Percentiles rank a stretch among this genome's conserved stretches.
Conservation (phyloP, 371 early-diverging fungal genomes). For the Entomophthora muscae region DNA sequence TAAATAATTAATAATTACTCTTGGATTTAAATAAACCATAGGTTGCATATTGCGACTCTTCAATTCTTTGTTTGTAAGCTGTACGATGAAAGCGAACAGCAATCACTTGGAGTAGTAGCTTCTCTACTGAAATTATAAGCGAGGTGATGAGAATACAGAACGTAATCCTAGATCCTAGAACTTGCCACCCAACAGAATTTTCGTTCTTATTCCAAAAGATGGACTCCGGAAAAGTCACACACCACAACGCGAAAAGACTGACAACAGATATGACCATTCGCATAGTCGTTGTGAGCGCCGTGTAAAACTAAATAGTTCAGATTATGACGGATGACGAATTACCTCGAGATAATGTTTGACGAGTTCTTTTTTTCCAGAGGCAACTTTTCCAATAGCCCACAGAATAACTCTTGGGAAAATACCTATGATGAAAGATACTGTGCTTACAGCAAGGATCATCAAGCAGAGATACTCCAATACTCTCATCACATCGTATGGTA, state of each 20-base stretch:
- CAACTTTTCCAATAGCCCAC: neutral
- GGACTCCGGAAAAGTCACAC: neutral
- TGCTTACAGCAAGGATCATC: neutral
- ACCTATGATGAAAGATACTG: neutral
- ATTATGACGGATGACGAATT: neutral
- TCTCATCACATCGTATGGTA: neutral
- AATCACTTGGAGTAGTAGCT: conserved; percentile 2
- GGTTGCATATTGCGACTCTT: conserved; percentile 6
- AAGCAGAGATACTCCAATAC: neutral
- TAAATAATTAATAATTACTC: neutral
- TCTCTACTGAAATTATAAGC: conserved; percentile 4
- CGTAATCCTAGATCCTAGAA: neutral
- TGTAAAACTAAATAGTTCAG: neutral
- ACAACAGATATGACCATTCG: neutral
- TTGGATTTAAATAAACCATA: neutral
- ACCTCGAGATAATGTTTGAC: conserved; percentile 3
- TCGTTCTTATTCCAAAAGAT: neutral
- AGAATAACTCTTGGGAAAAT: neutral
- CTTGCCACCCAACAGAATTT: neutral
- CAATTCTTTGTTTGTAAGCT: conserved; percentile 2
- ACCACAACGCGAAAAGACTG: neutral
- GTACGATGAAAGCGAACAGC: conserved; percentile 3
- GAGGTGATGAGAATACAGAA: conserved; percentile 2
- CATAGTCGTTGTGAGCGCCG: conserved; percentile 3
- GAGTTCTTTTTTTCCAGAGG: conserved; percentile 1